phyloP scores from a whole-genome alignment of 148 eudicot species.

The Amaranthus hypochondriacus region DNA sequence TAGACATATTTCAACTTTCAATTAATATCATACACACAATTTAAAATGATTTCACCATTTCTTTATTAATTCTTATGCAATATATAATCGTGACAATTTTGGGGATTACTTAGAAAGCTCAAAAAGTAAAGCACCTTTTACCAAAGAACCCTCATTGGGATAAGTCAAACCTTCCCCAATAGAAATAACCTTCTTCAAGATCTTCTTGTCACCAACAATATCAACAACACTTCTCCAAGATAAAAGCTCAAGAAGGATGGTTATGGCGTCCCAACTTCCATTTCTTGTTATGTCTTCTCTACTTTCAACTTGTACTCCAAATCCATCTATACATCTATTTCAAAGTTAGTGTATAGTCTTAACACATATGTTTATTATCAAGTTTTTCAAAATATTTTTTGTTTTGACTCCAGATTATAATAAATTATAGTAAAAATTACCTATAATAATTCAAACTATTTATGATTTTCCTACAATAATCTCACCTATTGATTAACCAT shows the following conservation, averaged over 20 bases:
- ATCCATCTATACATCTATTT: conserved; percentile 33
- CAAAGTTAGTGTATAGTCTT: conserved; percentile 2
- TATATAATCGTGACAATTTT: too few relatives aligned
- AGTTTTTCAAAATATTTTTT: too few relatives aligned
- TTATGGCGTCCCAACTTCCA: conserved; percentile 4
- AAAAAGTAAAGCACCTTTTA: conserved; percentile 26
- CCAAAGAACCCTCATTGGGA: conserved; percentile 39
- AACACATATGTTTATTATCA: neutral
- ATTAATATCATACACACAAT: too few relatives aligned
- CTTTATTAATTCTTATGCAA: too few relatives aligned
- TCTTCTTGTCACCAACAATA: conserved; percentile 33
- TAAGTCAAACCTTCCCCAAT: conserved; percentile 37
- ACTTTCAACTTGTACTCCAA: conserved; percentile 12
- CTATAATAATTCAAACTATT: too few relatives aligned
- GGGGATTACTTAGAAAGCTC: neutral
- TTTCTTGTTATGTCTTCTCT: conserved; percentile 7
- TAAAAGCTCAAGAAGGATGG: conserved; percentile 33
- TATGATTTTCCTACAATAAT: too few relatives aligned
- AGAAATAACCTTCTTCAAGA: conserved; percentile 34
- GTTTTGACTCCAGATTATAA: too few relatives aligned
- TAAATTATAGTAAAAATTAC: too few relatives aligned
- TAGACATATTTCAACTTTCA: too few relatives aligned
- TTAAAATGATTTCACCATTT: too few relatives aligned
- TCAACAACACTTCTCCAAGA: conserved; percentile 45
- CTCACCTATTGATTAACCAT: too few relatives aligned